phyloP scores from a whole-genome alignment of 2,329 filamentous ascomycete species.

The Verticillium nonalfalfae region DNA sequence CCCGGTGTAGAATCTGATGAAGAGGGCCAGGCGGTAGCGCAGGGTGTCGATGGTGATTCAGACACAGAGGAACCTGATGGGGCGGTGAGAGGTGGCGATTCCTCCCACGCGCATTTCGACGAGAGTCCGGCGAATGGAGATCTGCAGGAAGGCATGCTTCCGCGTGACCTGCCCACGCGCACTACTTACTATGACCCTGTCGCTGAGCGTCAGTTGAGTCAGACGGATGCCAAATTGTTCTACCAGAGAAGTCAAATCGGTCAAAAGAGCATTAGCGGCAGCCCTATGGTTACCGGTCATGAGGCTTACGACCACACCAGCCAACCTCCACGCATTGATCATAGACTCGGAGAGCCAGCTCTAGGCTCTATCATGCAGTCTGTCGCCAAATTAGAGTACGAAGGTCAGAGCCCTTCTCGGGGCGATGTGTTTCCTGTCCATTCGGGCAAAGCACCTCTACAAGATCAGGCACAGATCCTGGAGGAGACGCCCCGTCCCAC shows the following conservation, averaged over 20 bases:
- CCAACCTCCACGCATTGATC: constrained; percentile 22
- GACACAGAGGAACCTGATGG: constrained; percentile 4
- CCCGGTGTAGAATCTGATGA: constrained; percentile 9
- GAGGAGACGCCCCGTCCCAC: not conserved
- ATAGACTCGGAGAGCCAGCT: constrained; percentile 14
- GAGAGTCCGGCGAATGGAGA: constrained; percentile 10
- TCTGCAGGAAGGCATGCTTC: constrained; percentile 50
- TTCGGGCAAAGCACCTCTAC: not conserved
- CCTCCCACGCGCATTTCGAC: not conserved
- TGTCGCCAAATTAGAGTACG: constrained; percentile 25
- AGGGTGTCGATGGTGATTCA: constrained; percentile 5
- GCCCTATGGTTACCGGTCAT: constrained; percentile 23
- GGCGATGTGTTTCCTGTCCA: not conserved
- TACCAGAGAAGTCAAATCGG: constrained; percentile 83
- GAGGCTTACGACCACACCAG: not conserved
- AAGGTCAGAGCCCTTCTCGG: constrained; percentile 6
- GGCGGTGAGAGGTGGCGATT: not conserved
- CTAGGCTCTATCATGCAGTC: constrained; percentile 8
- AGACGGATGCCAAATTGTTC: constrained; percentile 91
- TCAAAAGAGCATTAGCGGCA: constrained; percentile 27
- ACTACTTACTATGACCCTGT: constrained; percentile 92
- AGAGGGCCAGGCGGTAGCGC: constrained; percentile 4
- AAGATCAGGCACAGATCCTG: not conserved
- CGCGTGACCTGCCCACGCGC: constrained; percentile 55
- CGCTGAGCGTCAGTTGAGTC: constrained; percentile 88